Base-by-base conservation (phyloP, 306 rosid species). In the Cotoneaster glaucophyllus region DNA sequence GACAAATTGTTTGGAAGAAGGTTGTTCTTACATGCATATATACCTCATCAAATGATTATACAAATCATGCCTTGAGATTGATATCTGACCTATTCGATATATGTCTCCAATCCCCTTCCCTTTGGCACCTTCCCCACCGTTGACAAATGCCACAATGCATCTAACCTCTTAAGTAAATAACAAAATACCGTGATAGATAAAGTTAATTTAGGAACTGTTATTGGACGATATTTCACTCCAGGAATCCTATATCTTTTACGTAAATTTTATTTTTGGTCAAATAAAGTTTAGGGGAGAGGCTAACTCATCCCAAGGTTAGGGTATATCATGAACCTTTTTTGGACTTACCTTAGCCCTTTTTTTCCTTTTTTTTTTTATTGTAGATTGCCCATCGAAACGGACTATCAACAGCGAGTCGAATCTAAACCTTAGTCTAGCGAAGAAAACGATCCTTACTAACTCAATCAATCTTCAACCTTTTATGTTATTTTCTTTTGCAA, bases 271-370 rank as follows among this genome's bases (percentile, higher is more conserved):
- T 37, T 37, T 37, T 37, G 41, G 41, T 7, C 41, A 37, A 7
- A 37, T 7, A 37, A 37, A 37, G 41, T 37, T 37, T 37, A 37
- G 41, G 41, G 9, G 0, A 37, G 10, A 7, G 41, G 41, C 10
- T 37, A 7, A 37, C 9, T 10, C 2, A 37, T 37, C 41, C 7
- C 41, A 37, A 37, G 9, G 41, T 2, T 37, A 37, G 41, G 41
- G 0, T 7, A 1, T 0, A 7, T 37, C 0, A n/a, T 0, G 0
- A 37, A 37, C 10, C 41, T 37, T 0, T 7, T 37, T 37, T 1
- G 2, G 9, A 37, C 10, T 37, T 1, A 37, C 8, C 8, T 34
- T 34, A 34, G 2, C 0, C 41, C 2, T 7, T 7, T 7, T 37
- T 37, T 37, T 37, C 0, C 1, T 1, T 34, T 34, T 34, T 6